Conservation (phyloP, 345 rosid species). For the Acer campestre region DNA sequence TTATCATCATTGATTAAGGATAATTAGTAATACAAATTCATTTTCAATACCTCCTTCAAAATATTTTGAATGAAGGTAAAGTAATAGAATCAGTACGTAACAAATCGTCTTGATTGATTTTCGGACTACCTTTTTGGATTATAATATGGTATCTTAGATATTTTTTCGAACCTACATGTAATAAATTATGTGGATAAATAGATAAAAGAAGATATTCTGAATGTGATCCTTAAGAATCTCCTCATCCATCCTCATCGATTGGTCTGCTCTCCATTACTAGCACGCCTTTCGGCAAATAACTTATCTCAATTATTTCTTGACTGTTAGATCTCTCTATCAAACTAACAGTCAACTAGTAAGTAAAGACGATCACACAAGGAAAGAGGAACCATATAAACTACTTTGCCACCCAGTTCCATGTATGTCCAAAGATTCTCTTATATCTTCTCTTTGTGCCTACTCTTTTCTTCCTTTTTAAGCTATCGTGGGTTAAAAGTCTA, state of each 20-base stretch:
- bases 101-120: too few species aligned
- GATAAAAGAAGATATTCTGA: background rate
- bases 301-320: background rate
- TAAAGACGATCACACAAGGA: background rate
- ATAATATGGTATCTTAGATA: too few species aligned
- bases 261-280: background rate
- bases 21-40: too few species aligned
- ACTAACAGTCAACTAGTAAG: background rate
- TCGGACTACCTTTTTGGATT: too few species aligned
- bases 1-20: too few species aligned
- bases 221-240: background rate
- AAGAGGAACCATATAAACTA: constrained; percentile 4
- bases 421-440: background rate
- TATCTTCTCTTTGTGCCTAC: background rate
- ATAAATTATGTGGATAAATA: background rate
- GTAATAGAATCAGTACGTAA: too few species aligned
- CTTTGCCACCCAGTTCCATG: background rate
- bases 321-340: background rate
- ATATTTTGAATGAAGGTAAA: too few species aligned
- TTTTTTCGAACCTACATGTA: background rate
- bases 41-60: too few species aligned
- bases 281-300: background rate
- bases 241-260: background rate
- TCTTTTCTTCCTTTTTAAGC: too few species aligned
- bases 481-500: too few species aligned